Conservation (phyloP, 176 grass and related monocot species). For the Lolium multiflorum region DNA sequence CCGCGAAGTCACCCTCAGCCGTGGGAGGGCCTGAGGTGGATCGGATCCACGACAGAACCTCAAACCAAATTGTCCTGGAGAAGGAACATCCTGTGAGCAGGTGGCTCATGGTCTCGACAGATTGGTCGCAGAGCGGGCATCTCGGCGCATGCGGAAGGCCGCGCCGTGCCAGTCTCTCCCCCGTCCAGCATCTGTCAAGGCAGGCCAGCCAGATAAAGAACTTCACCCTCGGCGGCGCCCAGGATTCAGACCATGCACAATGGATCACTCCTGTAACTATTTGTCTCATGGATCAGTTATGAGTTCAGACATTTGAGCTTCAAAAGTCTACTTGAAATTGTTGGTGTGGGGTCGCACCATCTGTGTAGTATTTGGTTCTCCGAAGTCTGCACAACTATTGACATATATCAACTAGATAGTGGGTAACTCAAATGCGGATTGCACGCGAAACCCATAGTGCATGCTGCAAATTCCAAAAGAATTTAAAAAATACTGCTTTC, state of each 20-base stretch:
- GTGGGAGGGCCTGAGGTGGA: too few species aligned
- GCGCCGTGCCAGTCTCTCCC: too few species aligned
- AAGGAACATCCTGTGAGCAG: too few species aligned
- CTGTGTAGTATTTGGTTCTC: conserved; percentile 21
- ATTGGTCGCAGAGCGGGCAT: too few species aligned
- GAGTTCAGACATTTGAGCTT: background rate
- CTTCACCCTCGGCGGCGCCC: too few species aligned
- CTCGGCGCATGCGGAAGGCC: too few species aligned
- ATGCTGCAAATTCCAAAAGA: background rate
- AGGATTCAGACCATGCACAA: background rate
- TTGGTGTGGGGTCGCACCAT: conserved; percentile 14
- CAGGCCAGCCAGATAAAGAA: too few species aligned
- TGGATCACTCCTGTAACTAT: background rate
- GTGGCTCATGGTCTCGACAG: too few species aligned
- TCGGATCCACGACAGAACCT: too few species aligned
- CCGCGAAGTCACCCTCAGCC: too few species aligned
- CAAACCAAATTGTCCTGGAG: too few species aligned
- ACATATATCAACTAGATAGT: background rate
- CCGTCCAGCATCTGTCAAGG: too few species aligned
- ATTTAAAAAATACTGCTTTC: background rate
- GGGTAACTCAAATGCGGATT: background rate
- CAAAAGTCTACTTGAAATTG: background rate
- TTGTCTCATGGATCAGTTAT: conserved; percentile 3
- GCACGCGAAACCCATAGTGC: background rate
- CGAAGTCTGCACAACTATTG: background rate